Evolutionary conservation across 768 basidiomycete species (phyloP), one percentile per base, ranked within the genome.

Genomic region (Clitopilus passeckerianus): DNA sequence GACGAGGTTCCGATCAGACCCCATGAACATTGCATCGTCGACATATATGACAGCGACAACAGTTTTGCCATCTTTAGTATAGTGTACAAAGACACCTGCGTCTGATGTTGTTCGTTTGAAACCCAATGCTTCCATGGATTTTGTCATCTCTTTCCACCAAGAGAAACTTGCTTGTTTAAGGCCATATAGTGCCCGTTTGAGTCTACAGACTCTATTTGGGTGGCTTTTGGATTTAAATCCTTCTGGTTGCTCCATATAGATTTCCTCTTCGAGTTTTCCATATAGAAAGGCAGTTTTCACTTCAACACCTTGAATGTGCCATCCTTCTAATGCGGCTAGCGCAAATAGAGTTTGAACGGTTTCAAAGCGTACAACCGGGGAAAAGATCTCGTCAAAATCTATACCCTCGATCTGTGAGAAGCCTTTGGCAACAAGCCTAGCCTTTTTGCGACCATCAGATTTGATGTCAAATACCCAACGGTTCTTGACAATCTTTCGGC

Each of bases 401-500:
- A 53, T 34, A 2, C 57, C 57, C 22, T 58, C 46, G 2, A 16
- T n/a, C 34, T 58, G 57, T 5, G 44, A 15, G 57, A 65, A 67
- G 16, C 61, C 64, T 43, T 65, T 65, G 34, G 58, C 62, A 20
- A 67, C 64, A 27, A 63, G 50, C 37, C 65, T 4, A 35, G 63
- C 65, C n/a, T 54, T 37, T 57, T 62, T 58, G 15, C 56, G 44
- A 34, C 62, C 62, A 60, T 66, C 64, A 24, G 58, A 22, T 58
- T 68, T 68, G 6, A 59, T 22, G 53, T 60, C 55, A 53, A 64
- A 66, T 2, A 68, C 65, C 65, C 65, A 68, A 20, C 59, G 43
- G 34, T 61, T 58, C 59, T 64, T 64, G 20, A 68, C 61, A 0
- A 58, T 30, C 22, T 58, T 63, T 15, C 58, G 23, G 23, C 59